Base-by-base conservation (phyloP, 73 alveolate genomes). In the Paramecium bursaria region DNA sequence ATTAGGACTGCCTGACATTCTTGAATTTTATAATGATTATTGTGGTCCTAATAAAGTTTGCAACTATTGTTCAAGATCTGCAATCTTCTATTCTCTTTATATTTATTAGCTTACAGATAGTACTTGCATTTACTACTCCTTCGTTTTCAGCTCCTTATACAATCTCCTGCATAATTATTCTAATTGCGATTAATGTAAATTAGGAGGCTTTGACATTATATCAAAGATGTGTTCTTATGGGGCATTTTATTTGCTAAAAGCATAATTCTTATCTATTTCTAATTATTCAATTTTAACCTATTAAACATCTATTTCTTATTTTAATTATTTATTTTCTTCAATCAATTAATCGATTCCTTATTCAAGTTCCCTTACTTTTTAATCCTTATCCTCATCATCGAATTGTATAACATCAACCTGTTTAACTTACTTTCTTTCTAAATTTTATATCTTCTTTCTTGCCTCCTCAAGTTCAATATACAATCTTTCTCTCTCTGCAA, bases 361-460 rank as follows among this genome's bases (percentile, higher is more conserved):
- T 67, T 67, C 44, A 17, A 35, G 25, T 42, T 67, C 82, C n/a
- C 44, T 39, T 31, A 67, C 44, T 13, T 67, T 11, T 42, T 67
- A 42, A 67, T 67, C 82, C 25, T 67, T 67, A 35, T 67, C 82
- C 17, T 47, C 50, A 67, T 67, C 82, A 67, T 47, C 44, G 2
- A 67, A 2, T 21, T 67, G 60, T 25, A 67, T 31, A 19, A 25
- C 22, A 39, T 67, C 19, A 6, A 3, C 29, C 6, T 33, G 30
- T 14, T 67, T 11, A 30, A 25, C 33, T 61, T 33, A 61, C 22
- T 67, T 39, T 67, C 44, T 67, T 21, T 67, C 82, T 39, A 67
- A 67, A 21, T 67, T 39, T 11, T 44, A 44, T n/a, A 67, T 42
- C 27, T 47, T 67, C 33, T 47, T 31, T 17, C 46, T 31, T 39